These are phyloP conservation scores for Baeospora myosura DNA, from an alignment of 1,284 basidiomycete genomes.

Conservation along the genomic window DNA sequence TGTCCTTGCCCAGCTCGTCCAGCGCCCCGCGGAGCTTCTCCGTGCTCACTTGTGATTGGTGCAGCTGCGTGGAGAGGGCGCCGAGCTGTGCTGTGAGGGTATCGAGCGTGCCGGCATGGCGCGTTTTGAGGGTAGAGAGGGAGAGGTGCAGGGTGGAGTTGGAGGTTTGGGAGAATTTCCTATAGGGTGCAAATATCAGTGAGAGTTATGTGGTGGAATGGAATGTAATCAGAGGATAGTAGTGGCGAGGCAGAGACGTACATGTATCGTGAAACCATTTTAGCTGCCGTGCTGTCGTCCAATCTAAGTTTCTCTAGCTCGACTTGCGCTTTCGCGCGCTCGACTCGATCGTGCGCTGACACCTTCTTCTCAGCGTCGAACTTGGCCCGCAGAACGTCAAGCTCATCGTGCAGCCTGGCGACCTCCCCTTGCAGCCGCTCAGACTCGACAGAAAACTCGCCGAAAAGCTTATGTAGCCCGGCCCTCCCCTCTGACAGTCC, in stretches of 20 bases:
- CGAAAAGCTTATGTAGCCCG: constrained; percentile 40
- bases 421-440: constrained; percentile 42
- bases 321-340: constrained; percentile 39
- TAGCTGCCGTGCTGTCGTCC: constrained; percentile 75
- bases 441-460: constrained; percentile 42
- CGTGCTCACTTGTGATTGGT: constrained; percentile 26
- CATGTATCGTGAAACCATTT: constrained; percentile 88
- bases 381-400: constrained; percentile 34
- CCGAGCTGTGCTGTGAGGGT: constrained; percentile 48
- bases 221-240: constrained; percentile 2
- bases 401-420: constrained; percentile 34
- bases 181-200: constrained; percentile 20
- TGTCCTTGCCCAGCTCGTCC: constrained; percentile 69
- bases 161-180: constrained; percentile 82
- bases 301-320: constrained; percentile 55
- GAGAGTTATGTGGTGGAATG: constrained; percentile 4
- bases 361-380: constrained; percentile 40
- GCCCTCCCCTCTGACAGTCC: constrained; percentile 41
- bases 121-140: constrained; percentile 49
- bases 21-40: constrained; percentile 52
- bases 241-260: constrained; percentile 25
- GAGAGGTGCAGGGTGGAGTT: constrained; percentile 65
- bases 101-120: constrained; percentile 57
- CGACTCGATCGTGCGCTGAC: constrained; percentile 33
- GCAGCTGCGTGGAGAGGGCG: constrained; percentile 34